phyloP scores from a whole-genome alignment of 1,284 basidiomycete genomes.

The Phellopilus nigrolimitatus region DNA sequence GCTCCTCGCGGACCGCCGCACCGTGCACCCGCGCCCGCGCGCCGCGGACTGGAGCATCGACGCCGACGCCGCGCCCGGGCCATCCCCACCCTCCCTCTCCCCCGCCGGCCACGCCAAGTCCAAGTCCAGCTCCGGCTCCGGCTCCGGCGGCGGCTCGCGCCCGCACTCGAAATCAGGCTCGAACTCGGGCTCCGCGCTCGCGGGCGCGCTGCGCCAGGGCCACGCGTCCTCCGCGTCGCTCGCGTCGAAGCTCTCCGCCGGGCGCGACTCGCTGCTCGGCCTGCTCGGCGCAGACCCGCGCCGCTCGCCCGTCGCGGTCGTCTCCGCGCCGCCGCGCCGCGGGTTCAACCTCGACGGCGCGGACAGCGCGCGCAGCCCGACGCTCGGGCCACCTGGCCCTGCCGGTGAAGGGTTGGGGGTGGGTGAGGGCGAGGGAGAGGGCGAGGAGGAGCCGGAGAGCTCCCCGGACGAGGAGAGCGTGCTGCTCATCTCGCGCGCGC shows the following conservation, averaged over 20 bases:
- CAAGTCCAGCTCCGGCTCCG: too few relatives aligned
- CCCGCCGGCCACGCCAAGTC: background rate
- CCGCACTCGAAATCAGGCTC: too few relatives aligned
- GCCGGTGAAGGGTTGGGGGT: background rate
- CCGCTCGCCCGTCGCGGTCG: conserved; percentile 8
- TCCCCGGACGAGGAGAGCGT: background rate
- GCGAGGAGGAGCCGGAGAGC: too few relatives aligned
- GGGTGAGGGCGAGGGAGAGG: background rate
- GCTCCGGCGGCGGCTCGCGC: too few relatives aligned
- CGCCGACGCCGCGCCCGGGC: conserved; percentile 2
- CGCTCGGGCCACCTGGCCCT: too few relatives aligned
- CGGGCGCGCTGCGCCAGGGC: background rate
- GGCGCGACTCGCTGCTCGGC: conserved; percentile 4
- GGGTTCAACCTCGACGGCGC: conserved; percentile 19
- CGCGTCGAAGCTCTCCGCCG: background rate
- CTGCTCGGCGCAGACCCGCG: background rate
- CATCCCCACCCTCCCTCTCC: background rate
- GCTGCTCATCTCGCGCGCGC: conserved; percentile 17
- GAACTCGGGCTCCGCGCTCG: background rate
- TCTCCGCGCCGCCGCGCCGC: conserved; percentile 11
- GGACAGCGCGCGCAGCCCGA: conserved; percentile 15
- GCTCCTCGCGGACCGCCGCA: conserved; percentile 9
- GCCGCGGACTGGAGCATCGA: conserved; percentile 19
- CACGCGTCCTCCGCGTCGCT: background rate
- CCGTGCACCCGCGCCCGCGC: conserved; percentile 13